Conservation (phyloP, 108 stramenopile genomes). For the Cyclotella atomus region DNA sequence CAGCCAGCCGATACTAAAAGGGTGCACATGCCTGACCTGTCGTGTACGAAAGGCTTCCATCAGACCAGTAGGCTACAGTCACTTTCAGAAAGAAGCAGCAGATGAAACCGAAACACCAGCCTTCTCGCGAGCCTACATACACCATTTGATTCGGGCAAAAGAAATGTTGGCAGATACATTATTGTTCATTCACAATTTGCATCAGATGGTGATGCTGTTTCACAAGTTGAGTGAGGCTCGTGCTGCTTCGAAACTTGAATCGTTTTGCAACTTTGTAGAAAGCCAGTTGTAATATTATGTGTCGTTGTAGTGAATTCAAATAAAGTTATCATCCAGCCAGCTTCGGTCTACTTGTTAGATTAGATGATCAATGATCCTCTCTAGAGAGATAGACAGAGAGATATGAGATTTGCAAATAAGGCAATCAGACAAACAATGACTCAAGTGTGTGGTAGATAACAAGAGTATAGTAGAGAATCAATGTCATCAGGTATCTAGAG, state of each 20-base stretch:
- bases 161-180: constrained; percentile 86
- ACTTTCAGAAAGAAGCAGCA: constrained; percentile 4
- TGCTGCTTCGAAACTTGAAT: neutral
- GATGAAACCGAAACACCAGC: constrained; percentile 5
- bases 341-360: too few species aligned
- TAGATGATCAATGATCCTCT: too few species aligned
- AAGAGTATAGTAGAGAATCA: too few species aligned
- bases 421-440: too few species aligned
- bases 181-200: constrained; percentile 84
- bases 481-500: too few species aligned
- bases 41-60: neutral
- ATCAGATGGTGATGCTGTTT: constrained; percentile 62
- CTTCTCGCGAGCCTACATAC: constrained; percentile 74
- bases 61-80: constrained; percentile 18
- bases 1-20: constrained; percentile 51
- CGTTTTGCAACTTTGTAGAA: neutral
- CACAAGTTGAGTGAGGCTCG: constrained; percentile 32
- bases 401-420: too few species aligned
- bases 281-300: neutral
- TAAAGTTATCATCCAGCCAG: too few species aligned
- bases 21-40: constrained; percentile 69
- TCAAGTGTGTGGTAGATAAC: too few species aligned
- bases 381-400: too few species aligned
- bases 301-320: too few species aligned
- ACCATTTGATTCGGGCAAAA: constrained; percentile 81